Percentiles rank a stretch among this genome's conserved stretches.
Evolutionary conservation across 164 flowering plant species (phyloP).

Genomic region (Stephania yunnanensis): DNA sequence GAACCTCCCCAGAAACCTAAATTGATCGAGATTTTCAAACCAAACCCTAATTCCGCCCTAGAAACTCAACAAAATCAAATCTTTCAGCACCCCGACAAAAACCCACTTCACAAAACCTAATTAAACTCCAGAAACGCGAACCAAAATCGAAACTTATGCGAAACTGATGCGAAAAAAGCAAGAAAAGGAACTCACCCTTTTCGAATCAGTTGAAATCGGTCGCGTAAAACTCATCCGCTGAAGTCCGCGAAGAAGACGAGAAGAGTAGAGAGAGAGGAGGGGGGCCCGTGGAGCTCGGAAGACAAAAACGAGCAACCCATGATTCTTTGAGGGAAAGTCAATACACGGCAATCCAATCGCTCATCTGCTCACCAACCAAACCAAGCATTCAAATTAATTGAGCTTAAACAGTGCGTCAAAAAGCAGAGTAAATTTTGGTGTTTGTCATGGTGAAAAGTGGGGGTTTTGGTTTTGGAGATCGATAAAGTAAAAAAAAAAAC

Average conservation of each 20-base stretch:
- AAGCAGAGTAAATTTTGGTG: background rate
- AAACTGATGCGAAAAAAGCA: background rate
- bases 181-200: conserved; percentile 8
- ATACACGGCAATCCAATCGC: conserved; percentile 31
- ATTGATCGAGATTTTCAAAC: background rate
- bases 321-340: conserved; percentile 29
- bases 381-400: background rate
- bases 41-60: background rate
- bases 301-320: conserved; percentile 31
- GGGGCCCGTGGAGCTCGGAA: background rate
- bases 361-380: conserved; percentile 27
- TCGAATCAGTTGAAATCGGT: background rate
- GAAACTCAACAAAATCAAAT: background rate
- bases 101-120: background rate
- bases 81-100: background rate
- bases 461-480: background rate
- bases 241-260: background rate
- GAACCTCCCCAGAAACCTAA: background rate
- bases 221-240: background rate
- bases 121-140: background rate
- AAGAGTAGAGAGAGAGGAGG: background rate
- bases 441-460: background rate
- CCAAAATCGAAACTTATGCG: background rate
- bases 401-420: background rate
- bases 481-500: too few relatives aligned